Base-by-base conservation (phyloP, 192 early-diverging fungal species). In the Backusella tarrabulga region DNA sequence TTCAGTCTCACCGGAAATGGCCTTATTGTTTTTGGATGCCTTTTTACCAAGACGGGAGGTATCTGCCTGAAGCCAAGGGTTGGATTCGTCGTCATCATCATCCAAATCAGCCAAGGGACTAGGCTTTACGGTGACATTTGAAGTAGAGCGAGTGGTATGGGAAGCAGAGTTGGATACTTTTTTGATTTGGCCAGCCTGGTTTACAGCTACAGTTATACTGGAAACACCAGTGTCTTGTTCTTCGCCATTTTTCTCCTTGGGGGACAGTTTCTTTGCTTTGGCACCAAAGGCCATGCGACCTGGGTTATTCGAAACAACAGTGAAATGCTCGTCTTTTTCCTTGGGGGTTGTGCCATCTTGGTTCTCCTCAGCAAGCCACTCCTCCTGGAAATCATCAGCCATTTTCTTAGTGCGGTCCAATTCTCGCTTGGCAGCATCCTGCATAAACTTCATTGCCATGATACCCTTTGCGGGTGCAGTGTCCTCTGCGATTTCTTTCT, bases 391-490 rank as follows among this genome's bases (percentile, higher is more conserved):
- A 15, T 84, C 83, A n/a, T 88, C 79, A 6, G 86, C 68, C 9
- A 79, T 77, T 23, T 40, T 81, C 68, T 84, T 79, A 1, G 85
- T 83, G 36, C 84, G 78, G 21, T 88, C 78, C 72, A 84, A 80
- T 69, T 91, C 80, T 68, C 88, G 83, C 79, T 93, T 86, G 46
- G 87, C 86, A 21, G 91, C 78, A 69, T 92, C 89, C 84, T 95
- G 94, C 98, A 99, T 99, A 79, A 99, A 99, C 86, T 98, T 98
- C 97, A 99, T 98, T 6, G 87, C 91, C 78, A 97, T 94, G 23
- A 99, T 73, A 38, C 95, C 96, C 83, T 94, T 97, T 66, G 77
- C 81, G 38, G 84, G 83, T 50, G 86, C 87, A 3, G 80, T 81
- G 52, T 84, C 88, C 42, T 85, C 76, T 50, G 76, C 80, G 4